Percentiles rank a stretch among this genome's conserved stretches.
Evolutionary conservation across 495 filamentous ascomycete genomes (phyloP).

Genomic region (Penicillium macrosclerotiorum): DNA sequence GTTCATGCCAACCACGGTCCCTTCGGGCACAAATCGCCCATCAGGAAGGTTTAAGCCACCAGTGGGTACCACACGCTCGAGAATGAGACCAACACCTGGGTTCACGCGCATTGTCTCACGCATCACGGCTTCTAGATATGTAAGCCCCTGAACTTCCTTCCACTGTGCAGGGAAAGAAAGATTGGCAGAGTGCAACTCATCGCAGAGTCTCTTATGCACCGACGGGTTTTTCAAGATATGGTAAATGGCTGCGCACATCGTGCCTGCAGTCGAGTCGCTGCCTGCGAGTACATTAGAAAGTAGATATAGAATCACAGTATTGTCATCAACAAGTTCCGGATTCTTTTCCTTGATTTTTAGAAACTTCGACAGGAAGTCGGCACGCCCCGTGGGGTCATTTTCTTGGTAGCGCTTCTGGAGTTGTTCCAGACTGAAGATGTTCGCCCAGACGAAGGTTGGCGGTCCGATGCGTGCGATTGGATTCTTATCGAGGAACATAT

Average conservation of each 20-base stretch:
- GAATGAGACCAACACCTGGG: conserved; percentile 58
- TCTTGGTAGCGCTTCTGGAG: conserved; percentile 17
- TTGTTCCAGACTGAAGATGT: conserved; percentile 21
- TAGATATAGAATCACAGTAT: conserved; percentile 21
- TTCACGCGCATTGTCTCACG: conserved; percentile 69
- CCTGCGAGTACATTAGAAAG: conserved; percentile 32
- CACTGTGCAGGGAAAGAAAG: conserved; percentile 13
- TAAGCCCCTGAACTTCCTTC: conserved; percentile 33
- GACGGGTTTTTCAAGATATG: conserved; percentile 32
- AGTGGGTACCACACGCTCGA: conserved; percentile 63
- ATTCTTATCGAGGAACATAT: conserved; percentile 23
- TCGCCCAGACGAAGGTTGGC: conserved; percentile 24
- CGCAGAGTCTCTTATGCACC: conserved; percentile 22
- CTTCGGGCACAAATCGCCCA: conserved; percentile 46
- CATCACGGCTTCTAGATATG: conserved; percentile 65
- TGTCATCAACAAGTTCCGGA: conserved; percentile 22
- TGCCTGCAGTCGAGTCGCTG: conserved; percentile 35
- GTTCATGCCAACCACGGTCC: conserved; percentile 59
- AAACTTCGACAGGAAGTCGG: conserved; percentile 25
- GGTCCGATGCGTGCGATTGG: conserved; percentile 23
- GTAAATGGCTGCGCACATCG: conserved; percentile 39
- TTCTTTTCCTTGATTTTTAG: conserved; percentile 21
- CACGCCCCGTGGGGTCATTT: not conserved
- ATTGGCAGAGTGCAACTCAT: conserved; percentile 23
- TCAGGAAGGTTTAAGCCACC: conserved; percentile 53